Evolutionary conservation across 2,329 filamentous ascomycete species (phyloP).

Genomic region (Chaetomium strumarium): DNA sequence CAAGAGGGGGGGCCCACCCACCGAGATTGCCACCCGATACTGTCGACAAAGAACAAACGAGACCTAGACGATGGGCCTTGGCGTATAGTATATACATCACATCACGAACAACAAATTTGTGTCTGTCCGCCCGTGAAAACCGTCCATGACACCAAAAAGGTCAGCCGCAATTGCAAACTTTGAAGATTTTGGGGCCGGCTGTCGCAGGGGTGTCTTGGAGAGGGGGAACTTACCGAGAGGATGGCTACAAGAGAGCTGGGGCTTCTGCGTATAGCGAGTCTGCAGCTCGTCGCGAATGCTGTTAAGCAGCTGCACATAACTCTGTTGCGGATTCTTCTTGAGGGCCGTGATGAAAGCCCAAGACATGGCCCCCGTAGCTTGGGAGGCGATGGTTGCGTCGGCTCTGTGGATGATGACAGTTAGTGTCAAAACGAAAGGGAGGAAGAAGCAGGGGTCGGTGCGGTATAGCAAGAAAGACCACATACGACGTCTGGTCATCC

Average conservation of each 20-base stretch:
- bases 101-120: conserved; percentile 59
- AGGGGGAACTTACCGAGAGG: conserved; percentile 66
- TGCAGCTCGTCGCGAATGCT: conserved; percentile 90
- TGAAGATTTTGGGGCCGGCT: background rate
- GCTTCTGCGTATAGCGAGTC: conserved; percentile 87
- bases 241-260: conserved; percentile 94
- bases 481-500: conserved; percentile 88
- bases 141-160: conserved; percentile 11
- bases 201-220: background rate
- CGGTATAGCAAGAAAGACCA: conserved; percentile 32
- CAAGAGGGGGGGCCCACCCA: too few relatives aligned
- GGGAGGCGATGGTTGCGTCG: conserved; percentile 83
- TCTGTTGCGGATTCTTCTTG: conserved; percentile 96
- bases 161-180: background rate
- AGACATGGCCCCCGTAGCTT: conserved; percentile 96
- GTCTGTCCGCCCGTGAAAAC: conserved; percentile 36
- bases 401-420: conserved; percentile 47
- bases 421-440: background rate
- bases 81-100: conserved; percentile 33
- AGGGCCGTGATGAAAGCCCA: conserved; percentile 92
- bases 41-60: too few relatives aligned
- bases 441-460: conserved; percentile 15
- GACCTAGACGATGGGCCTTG: too few relatives aligned
- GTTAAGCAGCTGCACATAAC: conserved; percentile 94
- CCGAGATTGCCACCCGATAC: too few relatives aligned